phyloP scores from a whole-genome alignment of 2,329 filamentous ascomycete genomes.

The Verticillium longisporum region DNA sequence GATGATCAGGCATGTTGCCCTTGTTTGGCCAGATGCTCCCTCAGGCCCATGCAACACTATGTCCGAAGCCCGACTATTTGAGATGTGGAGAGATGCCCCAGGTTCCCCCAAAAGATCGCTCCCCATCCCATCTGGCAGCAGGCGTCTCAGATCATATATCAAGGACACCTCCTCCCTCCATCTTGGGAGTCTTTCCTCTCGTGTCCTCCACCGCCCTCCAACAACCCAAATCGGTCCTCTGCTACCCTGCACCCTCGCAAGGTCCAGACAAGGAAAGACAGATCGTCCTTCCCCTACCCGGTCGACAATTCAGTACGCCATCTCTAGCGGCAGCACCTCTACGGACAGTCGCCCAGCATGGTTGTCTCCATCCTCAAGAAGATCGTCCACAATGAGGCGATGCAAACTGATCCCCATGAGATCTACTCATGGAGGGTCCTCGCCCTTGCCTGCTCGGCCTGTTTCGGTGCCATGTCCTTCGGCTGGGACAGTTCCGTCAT shows the following conservation, averaged over 20 bases:
- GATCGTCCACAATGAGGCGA: slow-evolving; percentile 50
- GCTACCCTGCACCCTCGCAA: not conserved
- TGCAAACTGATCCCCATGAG: slow-evolving; percentile 58
- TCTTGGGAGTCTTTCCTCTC: not conserved
- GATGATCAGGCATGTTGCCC: not conserved
- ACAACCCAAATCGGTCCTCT: not conserved
- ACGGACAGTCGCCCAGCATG: slow-evolving; percentile 7
- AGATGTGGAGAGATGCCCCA: not conserved
- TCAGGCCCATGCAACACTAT: not conserved
- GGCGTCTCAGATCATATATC: not conserved
- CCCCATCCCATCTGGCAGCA: not conserved
- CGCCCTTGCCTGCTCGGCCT: slow-evolving; percentile 50
- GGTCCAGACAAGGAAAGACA: not conserved
- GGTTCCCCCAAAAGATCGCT: not conserved
- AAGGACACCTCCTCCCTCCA: not conserved
- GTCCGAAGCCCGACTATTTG: not conserved
- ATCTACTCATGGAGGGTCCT: slow-evolving; percentile 65
- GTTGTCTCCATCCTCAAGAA: slow-evolving; percentile 23
- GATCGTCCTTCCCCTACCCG: not conserved
- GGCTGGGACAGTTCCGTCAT: slow-evolving; percentile 59
- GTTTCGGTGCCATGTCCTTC: slow-evolving; percentile 49
- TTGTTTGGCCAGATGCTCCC: not conserved
- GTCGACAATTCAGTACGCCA: not conserved
- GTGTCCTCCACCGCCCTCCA: not conserved
- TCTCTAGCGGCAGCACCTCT: not conserved